These are phyloP conservation scores for Russula sp. DNA, from an alignment of 768 basidiomycete genomes.

Conservation along the genomic window DNA sequence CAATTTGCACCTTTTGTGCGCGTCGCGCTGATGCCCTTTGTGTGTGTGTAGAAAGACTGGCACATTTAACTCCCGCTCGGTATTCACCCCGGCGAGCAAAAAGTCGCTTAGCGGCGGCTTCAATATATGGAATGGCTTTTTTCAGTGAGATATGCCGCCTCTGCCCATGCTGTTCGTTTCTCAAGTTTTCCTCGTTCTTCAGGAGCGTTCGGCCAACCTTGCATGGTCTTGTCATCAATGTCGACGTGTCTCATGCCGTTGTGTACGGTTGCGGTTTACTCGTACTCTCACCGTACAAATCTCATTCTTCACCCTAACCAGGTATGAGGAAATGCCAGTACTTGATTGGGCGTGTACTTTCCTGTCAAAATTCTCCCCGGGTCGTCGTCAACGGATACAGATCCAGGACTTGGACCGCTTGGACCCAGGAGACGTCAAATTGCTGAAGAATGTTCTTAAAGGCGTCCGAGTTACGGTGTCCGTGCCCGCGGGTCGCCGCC, in stretches of 20 bases:
- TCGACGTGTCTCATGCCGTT: conserved; percentile 24
- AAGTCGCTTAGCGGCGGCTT: conserved; percentile 25
- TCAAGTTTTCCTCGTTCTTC: background rate
- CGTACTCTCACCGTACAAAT: background rate
- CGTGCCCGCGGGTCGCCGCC: conserved; percentile 13
- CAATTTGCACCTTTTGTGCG: no score
- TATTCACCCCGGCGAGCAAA: conserved; percentile 21
- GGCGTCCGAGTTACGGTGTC: conserved; percentile 21
- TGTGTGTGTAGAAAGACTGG: conserved; percentile 13
- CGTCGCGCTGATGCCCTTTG: background rate
- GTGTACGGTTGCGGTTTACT: conserved; percentile 9
- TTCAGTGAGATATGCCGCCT: conserved; percentile 17
- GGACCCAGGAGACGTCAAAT: conserved; percentile 3
- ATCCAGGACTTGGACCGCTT: conserved; percentile 19
- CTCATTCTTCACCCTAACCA: background rate
- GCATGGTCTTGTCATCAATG: conserved; percentile 24
- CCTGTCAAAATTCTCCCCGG: conserved; percentile 17
- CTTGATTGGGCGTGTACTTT: conserved; percentile 21
- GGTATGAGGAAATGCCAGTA: conserved; percentile 26
- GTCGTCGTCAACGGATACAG: conserved; percentile 3
- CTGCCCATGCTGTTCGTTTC: background rate
- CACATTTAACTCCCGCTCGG: conserved; percentile 27
- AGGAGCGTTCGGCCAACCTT: conserved; percentile 28
- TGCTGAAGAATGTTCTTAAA: conserved; percentile 18
- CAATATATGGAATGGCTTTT: conserved; percentile 29